Conservation (phyloP, 2,329 filamentous ascomycete genomes). For the Arthroderma sp. region DNA sequence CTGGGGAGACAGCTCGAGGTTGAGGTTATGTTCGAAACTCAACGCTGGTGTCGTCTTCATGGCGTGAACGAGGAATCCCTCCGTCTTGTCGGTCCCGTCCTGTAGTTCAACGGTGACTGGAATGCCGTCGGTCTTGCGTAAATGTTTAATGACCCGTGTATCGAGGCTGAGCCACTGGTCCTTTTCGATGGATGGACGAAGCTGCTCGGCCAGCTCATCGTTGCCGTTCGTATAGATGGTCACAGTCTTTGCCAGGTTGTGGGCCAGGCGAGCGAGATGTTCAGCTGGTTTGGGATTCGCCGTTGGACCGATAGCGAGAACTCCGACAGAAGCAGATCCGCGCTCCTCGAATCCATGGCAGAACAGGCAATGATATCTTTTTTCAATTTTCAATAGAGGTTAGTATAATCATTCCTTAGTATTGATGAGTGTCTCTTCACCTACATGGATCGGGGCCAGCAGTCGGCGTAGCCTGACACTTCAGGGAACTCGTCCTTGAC, state of each 20-base stretch:
- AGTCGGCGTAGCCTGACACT: slow-evolving; percentile 44
- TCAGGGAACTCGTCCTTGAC: slow-evolving; percentile 41
- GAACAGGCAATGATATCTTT: slow-evolving; percentile 47
- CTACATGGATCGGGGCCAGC: slow-evolving; percentile 43
- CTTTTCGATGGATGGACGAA: background rate
- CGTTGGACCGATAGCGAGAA: slow-evolving; percentile 35
- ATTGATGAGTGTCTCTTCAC: slow-evolving; percentile 12
- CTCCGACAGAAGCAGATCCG: slow-evolving; percentile 35
- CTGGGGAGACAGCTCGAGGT: background rate
- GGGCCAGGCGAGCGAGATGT: slow-evolving; percentile 36
- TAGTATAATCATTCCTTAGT: no score
- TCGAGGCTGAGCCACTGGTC: background rate
- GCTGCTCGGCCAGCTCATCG: slow-evolving; percentile 18
- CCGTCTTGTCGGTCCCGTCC: background rate
- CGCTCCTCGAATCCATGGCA: slow-evolving; percentile 50
- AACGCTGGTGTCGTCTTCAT: background rate
- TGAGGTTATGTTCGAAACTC: background rate
- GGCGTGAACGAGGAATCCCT: background rate
- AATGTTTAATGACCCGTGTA: background rate
- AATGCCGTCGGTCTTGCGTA: background rate
- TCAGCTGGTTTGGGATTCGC: slow-evolving; percentile 24
- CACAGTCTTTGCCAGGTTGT: slow-evolving; percentile 33
- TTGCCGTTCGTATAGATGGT: slow-evolving; percentile 44
- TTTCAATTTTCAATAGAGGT: no score
- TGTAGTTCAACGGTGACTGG: background rate